A percentile compares a stretch with the other conserved stretches of the same genome.
phyloP scores from a whole-genome alignment of 2,329 filamentous ascomycete genomes.

The Calycina herbarum region DNA sequence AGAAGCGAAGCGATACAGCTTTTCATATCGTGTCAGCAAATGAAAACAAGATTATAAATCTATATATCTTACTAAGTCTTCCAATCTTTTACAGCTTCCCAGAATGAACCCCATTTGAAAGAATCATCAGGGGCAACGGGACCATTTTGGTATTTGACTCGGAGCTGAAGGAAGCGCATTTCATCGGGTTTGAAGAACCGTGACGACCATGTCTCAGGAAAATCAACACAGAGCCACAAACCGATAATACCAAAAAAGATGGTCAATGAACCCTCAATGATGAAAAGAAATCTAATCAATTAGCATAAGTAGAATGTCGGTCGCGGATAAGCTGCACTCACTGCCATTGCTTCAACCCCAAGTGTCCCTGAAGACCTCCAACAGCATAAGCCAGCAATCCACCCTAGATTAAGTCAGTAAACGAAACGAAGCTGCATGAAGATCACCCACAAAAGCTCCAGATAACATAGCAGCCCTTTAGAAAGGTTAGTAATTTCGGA shows the following conservation, averaged over 20 bases:
- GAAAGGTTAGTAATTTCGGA: background rate
- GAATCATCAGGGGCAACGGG: constrained; percentile 19
- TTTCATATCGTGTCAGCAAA: background rate
- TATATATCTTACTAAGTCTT: constrained; percentile 38
- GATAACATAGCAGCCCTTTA: background rate
- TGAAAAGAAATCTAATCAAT: background rate
- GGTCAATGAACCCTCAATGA: background rate
- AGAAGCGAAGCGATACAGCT: constrained; percentile 39
- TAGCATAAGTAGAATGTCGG: background rate
- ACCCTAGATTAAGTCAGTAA: background rate
- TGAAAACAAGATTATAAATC: background rate
- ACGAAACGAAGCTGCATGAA: background rate
- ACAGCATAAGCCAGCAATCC: background rate
- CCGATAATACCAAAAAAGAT: constrained; percentile 24
- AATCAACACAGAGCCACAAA: constrained; percentile 35
- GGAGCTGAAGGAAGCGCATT: constrained; percentile 34
- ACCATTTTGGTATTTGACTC: constrained; percentile 15
- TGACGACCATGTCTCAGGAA: constrained; percentile 31
- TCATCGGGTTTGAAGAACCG: constrained; percentile 35
- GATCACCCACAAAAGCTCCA: background rate
- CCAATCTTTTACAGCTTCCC: constrained; percentile 41
- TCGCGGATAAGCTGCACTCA: background rate
- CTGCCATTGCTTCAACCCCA: background rate
- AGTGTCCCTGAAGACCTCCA: background rate
- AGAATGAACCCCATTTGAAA: constrained; percentile 31